Evolutionary conservation across 345 rosid species (phyloP).

Genomic region (Mangifera indica): DNA sequence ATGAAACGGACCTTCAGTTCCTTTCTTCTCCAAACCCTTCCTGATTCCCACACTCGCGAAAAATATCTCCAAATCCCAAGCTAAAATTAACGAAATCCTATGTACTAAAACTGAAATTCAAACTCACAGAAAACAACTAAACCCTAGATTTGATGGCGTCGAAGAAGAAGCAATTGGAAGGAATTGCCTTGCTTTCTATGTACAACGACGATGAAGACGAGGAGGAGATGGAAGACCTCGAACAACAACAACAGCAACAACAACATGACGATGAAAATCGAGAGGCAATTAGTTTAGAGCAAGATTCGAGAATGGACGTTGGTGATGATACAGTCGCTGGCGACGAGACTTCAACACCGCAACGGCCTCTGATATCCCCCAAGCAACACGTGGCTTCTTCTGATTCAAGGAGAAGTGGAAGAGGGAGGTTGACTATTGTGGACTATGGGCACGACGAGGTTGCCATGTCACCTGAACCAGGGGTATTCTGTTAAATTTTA

Average conservation of each 20-base stretch:
- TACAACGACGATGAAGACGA: conserved; percentile 86
- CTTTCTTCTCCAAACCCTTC: background rate
- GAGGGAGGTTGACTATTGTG: conserved; percentile 51
- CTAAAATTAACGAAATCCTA: background rate
- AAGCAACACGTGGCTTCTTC: conserved; percentile 17
- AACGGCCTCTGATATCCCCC: conserved; percentile 25
- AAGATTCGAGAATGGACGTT: conserved; percentile 30
- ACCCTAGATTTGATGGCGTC: conserved; percentile 51
- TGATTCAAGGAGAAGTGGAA: conserved; percentile 25
- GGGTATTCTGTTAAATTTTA: conserved; percentile 31
- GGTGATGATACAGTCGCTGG: conserved; percentile 21
- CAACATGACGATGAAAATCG: conserved; percentile 21
- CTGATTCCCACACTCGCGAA: background rate
- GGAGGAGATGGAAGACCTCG: conserved; percentile 80
- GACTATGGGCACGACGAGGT: conserved; percentile 70
- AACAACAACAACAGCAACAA: conserved; percentile 2
- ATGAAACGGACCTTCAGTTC: no score
- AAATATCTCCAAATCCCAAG: background rate
- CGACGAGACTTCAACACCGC: conserved; percentile 31
- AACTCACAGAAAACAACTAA: background rate
- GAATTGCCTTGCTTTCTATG: conserved; percentile 75
- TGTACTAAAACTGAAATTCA: background rate
- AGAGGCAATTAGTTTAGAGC: conserved; percentile 39
- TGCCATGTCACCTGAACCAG: conserved; percentile 70
- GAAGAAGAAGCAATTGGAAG: conserved; percentile 68